phyloP scores from a whole-genome alignment of 257 asterid species.

The Penstemon newberryi region DNA sequence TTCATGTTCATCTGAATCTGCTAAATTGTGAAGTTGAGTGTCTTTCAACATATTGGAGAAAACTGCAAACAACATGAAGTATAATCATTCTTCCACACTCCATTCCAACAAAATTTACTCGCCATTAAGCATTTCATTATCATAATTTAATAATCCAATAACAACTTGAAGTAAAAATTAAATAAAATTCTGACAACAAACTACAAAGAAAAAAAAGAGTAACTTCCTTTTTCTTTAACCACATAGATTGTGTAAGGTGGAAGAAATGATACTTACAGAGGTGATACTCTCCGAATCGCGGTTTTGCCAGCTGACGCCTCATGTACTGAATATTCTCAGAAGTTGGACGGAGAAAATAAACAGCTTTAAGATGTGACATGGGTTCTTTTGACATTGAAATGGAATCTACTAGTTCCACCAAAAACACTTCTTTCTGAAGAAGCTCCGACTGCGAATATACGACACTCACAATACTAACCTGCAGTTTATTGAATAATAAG shows the following conservation, averaged over 20 bases:
- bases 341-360: conserved; percentile 91
- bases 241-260: conserved; percentile 1
- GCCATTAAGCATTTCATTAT: conserved; percentile 20
- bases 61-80: conserved; percentile 53
- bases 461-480: conserved; percentile 94
- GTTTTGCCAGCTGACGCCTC: conserved; percentile 83
- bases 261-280: conserved; percentile 63
- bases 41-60: conserved; percentile 94
- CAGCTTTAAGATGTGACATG: conserved; percentile 97
- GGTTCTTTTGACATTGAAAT: conserved; percentile 91
- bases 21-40: conserved; percentile 92
- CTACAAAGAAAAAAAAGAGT: not conserved
- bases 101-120: conserved; percentile 14
- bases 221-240: not conserved
- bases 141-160: conserved; percentile 16
- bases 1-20: conserved; percentile 95
- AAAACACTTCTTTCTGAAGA: conserved; percentile 92
- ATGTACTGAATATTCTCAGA: conserved; percentile 76
- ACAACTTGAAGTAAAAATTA: conserved; percentile 12
- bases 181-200: conserved; percentile 16
- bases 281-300: conserved; percentile 98
- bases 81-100: conserved; percentile 26
- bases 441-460: conserved; percentile 95
- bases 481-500: conserved; percentile 30
- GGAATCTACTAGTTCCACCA: conserved; percentile 92